These are phyloP conservation scores for Flaveria sonorensis DNA, from an alignment of 129 eudicot genomes.

Conservation along the genomic window DNA sequence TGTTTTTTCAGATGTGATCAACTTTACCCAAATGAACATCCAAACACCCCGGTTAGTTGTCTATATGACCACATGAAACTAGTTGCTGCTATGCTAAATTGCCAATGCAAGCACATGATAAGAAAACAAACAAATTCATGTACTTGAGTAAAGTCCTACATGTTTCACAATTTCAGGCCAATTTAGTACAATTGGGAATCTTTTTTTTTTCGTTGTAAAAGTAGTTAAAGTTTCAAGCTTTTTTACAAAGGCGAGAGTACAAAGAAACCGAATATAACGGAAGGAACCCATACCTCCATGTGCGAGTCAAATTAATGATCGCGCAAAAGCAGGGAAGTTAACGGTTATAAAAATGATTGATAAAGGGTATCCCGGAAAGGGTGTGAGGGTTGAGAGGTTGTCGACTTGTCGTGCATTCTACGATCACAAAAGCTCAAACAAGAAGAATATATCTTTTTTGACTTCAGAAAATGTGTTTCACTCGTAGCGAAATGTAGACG, in stretches of 20 bases:
- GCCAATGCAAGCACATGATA: not conserved
- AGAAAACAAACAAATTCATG: not conserved
- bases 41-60: no score
- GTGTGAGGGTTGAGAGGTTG: conserved; percentile 22
- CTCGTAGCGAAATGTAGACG: not conserved
- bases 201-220: conserved; percentile 8
- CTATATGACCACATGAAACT: not conserved
- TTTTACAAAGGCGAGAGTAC: conserved; percentile 28
- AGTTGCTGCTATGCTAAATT: not conserved
- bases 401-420: conserved; percentile 21
- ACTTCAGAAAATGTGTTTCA: conserved; percentile 10
- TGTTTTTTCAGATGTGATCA: no score
- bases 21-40: no score
- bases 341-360: conserved; percentile 17
- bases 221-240: conserved; percentile 27
- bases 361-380: not conserved
- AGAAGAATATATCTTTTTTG: not conserved
- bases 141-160: not conserved
- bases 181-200: conserved; percentile 12
- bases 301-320: conserved; percentile 13
- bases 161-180: not conserved
- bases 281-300: conserved; percentile 35
- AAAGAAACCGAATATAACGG: conserved; percentile 17
- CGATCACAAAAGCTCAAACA: conserved; percentile 26
- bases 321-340: conserved; percentile 29